Evolutionary conservation across 129 eudicot genomes (phyloP), one percentile per base, ranked within the genome.

Genomic region (Glebionis coronaria): DNA sequence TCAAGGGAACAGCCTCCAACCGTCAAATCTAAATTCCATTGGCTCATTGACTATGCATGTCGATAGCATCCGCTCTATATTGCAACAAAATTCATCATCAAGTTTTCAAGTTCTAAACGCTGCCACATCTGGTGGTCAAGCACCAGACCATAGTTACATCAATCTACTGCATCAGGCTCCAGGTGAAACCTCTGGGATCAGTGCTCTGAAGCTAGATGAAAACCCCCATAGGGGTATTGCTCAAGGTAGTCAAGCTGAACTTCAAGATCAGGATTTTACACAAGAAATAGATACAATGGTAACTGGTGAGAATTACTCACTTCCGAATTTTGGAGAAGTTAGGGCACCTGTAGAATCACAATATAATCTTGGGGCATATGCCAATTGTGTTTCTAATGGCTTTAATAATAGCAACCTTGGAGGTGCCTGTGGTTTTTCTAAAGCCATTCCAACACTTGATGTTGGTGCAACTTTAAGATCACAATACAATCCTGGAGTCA

Each of bases 331-430:
- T 44, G 52, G 35, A 18, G 56, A 65, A 47, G 70, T 40, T 2
- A 5, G 23, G 70, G 45, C 70, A 25, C 57, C 21, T 14, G 28
- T 61, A 25, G 67, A 61, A 61, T 3, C 67, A 61, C 50, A 61
- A 61, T 40, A 40, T 31, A 61, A 61, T 61, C 1, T 40, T n/a
- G 51, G 28, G 15, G 42, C 25, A 61, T 1, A 35, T 61, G 67
- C 67, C 27, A 35, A 35, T 35, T 5, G 9, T 4, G 42, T 35
- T 35, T 35, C 42, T 35, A 35, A 35, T 1, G 42, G 42, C 7
- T 35, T 35, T 35, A 8, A 35, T 35, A 35, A 35, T 35, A 35
- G 42, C 9, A 35, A 35, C 42, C 7, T 1, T 35, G 9, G 42
- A 35, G 42, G 42, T 35, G 42, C 42, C 42, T 5, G 42, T 35